Percentiles rank a stretch among this genome's conserved stretches.
These are phyloP conservation scores for Keithomyces neogunnii DNA, from an alignment of 2,329 filamentous ascomycete genomes.

Conservation along the genomic window DNA sequence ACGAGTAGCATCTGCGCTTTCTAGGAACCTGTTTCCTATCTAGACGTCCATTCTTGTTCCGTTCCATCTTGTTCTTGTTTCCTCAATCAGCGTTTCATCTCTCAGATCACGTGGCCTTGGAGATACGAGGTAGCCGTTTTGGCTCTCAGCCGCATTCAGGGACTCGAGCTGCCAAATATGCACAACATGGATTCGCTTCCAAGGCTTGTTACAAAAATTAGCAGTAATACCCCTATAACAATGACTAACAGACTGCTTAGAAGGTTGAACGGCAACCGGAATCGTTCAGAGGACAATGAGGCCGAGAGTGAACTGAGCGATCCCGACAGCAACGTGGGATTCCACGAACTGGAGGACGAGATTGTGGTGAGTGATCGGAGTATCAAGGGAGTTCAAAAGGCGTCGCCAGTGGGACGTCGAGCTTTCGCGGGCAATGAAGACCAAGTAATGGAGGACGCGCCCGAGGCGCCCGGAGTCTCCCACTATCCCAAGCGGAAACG, in stretches of 20 bases:
- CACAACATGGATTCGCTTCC: not conserved
- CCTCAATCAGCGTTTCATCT: no score
- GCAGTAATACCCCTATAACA: slow-evolving; percentile 1
- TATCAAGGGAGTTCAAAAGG: slow-evolving; percentile 25
- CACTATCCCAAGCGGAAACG: slow-evolving; percentile 50
- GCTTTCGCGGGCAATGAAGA: slow-evolving; percentile 30
- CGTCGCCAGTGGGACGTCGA: slow-evolving; percentile 7
- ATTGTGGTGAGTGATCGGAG: slow-evolving; percentile 41
- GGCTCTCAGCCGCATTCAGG: not conserved
- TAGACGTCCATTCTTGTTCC: not conserved
- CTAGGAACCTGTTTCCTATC: not conserved
- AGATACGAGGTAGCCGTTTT: no score
- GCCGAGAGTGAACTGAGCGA: slow-evolving; percentile 36
- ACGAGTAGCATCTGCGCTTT: not conserved
- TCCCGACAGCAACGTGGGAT: slow-evolving; percentile 24
- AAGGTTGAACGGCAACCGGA: slow-evolving; percentile 19
- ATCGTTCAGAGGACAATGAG: slow-evolving; percentile 28
- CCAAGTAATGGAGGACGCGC: slow-evolving; percentile 32
- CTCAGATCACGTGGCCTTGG: no score
- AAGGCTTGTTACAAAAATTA: not conserved
- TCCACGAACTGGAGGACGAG: slow-evolving; percentile 39
- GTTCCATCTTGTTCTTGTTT: no score
- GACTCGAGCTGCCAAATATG: not conserved
- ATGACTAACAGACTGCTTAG: slow-evolving; percentile 18
- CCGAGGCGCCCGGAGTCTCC: slow-evolving; percentile 27